Evolutionary conservation across 305 asterid species (phyloP).

Genomic region (Solanum chacoense): DNA sequence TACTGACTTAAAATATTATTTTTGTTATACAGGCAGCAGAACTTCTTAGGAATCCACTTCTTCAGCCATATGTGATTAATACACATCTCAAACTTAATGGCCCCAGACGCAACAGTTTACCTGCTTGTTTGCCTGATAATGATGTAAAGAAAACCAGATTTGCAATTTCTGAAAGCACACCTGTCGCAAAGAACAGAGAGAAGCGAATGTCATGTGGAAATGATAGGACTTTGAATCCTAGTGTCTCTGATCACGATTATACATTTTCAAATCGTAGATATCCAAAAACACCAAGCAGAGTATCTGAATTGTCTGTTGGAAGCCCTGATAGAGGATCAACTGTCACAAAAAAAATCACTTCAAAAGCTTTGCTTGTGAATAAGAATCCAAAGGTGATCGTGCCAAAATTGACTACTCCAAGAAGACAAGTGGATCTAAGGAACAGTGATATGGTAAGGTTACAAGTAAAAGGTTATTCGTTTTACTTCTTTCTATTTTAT

Average conservation of each 20-base stretch:
- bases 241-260: slow-evolving; percentile 63
- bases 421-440: slow-evolving; percentile 46
- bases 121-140: slow-evolving; percentile 36
- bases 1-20: not conserved
- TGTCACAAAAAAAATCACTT: slow-evolving; percentile 48
- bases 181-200: slow-evolving; percentile 28
- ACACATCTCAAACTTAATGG: slow-evolving; percentile 71
- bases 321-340: slow-evolving; percentile 44
- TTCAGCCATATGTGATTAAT: slow-evolving; percentile 70
- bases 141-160: slow-evolving; percentile 43
- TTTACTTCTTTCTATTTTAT: not conserved
- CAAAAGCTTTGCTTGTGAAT: slow-evolving; percentile 29
- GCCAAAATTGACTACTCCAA: slow-evolving; percentile 40
- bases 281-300: slow-evolving; percentile 22
- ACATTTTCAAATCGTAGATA: slow-evolving; percentile 33
- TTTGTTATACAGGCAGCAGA: slow-evolving; percentile 66
- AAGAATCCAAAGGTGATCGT: slow-evolving; percentile 26
- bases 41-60: slow-evolving; percentile 80
- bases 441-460: slow-evolving; percentile 51
- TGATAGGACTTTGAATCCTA: slow-evolving; percentile 84
- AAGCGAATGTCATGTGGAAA: slow-evolving; percentile 47
- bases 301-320: slow-evolving; percentile 30
- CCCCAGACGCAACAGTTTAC: slow-evolving; percentile 64
- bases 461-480: not conserved
- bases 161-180: slow-evolving; percentile 39